A percentile compares a stretch with the other conserved stretches of the same genome.
phyloP scores from a whole-genome alignment of 2,329 filamentous ascomycete genomes.

The Hypoxylon sp. region DNA sequence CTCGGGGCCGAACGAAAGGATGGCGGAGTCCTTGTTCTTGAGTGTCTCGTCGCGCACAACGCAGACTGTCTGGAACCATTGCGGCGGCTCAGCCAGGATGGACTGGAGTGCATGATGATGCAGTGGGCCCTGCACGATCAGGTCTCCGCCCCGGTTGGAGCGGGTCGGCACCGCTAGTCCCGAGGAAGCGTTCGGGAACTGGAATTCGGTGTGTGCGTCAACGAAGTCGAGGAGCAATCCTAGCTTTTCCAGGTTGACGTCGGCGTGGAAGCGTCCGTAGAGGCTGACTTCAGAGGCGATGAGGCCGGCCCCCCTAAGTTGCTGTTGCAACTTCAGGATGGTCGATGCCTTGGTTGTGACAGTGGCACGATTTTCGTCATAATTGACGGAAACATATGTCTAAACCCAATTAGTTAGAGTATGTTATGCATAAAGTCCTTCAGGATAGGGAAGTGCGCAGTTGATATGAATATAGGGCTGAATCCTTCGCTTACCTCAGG shows the following conservation, averaged over 20 bases:
- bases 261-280: slow-evolving; percentile 54
- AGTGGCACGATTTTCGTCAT: slow-evolving; percentile 58
- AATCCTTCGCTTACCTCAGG: slow-evolving; percentile 31
- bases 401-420: slow-evolving; percentile 10
- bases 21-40: slow-evolving; percentile 32
- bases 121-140: slow-evolving; percentile 47
- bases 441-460: slow-evolving; percentile 7
- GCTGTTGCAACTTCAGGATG: slow-evolving; percentile 41
- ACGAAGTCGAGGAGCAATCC: slow-evolving; percentile 50
- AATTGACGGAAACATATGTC: slow-evolving; percentile 52
- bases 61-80: slow-evolving; percentile 56
- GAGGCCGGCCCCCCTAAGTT: slow-evolving; percentile 51
- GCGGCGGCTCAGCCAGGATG: slow-evolving; percentile 55
- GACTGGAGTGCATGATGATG: slow-evolving; percentile 53
- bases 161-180: slow-evolving; percentile 50
- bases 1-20: slow-evolving; percentile 58
- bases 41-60: slow-evolving; percentile 29
- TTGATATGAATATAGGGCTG: background rate
- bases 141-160: slow-evolving; percentile 41
- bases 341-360: slow-evolving; percentile 52
- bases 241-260: slow-evolving; percentile 37
- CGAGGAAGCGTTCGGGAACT: slow-evolving; percentile 54
- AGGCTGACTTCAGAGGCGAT: slow-evolving; percentile 53
- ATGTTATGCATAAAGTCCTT: slow-evolving; percentile 1
- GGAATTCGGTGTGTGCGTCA: slow-evolving; percentile 49